A percentile compares a stretch with the other conserved stretches of the same genome.
These are phyloP conservation scores for Aspergillus funiculosus DNA, from an alignment of 495 filamentous ascomycete species.

Conservation along the genomic window DNA sequence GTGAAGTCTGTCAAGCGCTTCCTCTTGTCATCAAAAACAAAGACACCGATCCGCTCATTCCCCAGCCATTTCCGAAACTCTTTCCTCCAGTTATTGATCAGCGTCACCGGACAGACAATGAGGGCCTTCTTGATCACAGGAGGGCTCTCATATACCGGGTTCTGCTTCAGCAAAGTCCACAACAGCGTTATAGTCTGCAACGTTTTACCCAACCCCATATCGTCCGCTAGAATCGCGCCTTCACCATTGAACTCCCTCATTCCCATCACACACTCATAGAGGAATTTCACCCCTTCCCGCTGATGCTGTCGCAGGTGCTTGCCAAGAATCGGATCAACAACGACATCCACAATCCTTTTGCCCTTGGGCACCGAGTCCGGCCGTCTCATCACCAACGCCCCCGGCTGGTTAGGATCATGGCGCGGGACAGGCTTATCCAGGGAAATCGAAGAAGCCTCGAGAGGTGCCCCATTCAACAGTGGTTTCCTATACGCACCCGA, in stretches of 20 bases:
- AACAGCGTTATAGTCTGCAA: conserved; percentile 72
- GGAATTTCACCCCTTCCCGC: conserved; percentile 67
- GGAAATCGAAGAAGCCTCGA: conserved; percentile 40
- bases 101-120: conserved; percentile 74
- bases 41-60: conserved; percentile 69
- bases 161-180: conserved; percentile 80
- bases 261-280: conserved; percentile 85
- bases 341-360: conserved; percentile 70
- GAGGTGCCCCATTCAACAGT: conserved; percentile 48
- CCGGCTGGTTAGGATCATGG: conserved; percentile 57
- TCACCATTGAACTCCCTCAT: conserved; percentile 64
- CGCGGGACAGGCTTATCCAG: conserved; percentile 50
- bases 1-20: conserved; percentile 70
- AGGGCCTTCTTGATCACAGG: conserved; percentile 72
- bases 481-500: conserved; percentile 55
- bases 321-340: conserved; percentile 66
- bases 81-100: conserved; percentile 76
- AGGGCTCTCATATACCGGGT: conserved; percentile 55
- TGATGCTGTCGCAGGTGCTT: conserved; percentile 69
- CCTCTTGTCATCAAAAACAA: conserved; percentile 63
- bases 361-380: conserved; percentile 52
- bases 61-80: conserved; percentile 81
- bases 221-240: conserved; percentile 74
- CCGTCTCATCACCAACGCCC: conserved; percentile 66
- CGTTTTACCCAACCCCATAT: conserved; percentile 80